Conservation (phyloP, 2,329 filamentous ascomycete species). For the Aspergillus ibericus region DNA sequence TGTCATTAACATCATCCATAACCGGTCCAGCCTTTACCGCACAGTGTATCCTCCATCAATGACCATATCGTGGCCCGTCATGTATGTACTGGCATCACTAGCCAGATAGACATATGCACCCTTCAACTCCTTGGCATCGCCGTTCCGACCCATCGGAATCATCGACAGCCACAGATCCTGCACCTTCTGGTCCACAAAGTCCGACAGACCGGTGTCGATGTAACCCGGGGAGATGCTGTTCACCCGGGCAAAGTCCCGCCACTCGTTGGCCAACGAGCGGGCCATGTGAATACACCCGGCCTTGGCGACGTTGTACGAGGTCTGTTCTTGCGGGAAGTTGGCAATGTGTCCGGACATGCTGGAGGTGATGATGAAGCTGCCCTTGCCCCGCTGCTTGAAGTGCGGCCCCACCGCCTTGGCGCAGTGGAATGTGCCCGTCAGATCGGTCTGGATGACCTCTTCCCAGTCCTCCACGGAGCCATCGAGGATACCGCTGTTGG, state of each 20-base stretch:
- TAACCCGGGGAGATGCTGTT: constrained; percentile 69
- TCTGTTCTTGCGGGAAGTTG: constrained; percentile 64
- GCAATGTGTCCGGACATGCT: constrained; percentile 60
- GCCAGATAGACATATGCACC: constrained; percentile 55
- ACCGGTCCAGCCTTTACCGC: constrained; percentile 30
- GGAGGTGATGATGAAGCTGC: constrained; percentile 67
- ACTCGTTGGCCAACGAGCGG: constrained; percentile 66
- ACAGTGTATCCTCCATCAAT: constrained; percentile 53
- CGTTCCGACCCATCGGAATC: constrained; percentile 62
- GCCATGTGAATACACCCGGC: constrained; percentile 67
- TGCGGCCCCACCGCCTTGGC: constrained; percentile 84
- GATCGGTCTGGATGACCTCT: constrained; percentile 78
- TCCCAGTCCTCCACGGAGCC: constrained; percentile 70
- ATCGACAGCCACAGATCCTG: constrained; percentile 61
- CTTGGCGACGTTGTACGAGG: constrained; percentile 65
- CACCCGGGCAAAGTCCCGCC: constrained; percentile 67
- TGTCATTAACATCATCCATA: not conserved
- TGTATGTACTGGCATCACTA: constrained; percentile 51
- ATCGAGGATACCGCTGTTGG: constrained; percentile 67
- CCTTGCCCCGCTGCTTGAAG: constrained; percentile 65
- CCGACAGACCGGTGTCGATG: constrained; percentile 66
- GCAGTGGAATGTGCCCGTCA: constrained; percentile 83
- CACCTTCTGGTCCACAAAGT: constrained; percentile 61
- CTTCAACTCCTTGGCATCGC: constrained; percentile 66
- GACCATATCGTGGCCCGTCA: constrained; percentile 50